Base-by-base conservation (phyloP, 2,329 filamentous ascomycete species). In the Pyrenochaeta sp. region DNA sequence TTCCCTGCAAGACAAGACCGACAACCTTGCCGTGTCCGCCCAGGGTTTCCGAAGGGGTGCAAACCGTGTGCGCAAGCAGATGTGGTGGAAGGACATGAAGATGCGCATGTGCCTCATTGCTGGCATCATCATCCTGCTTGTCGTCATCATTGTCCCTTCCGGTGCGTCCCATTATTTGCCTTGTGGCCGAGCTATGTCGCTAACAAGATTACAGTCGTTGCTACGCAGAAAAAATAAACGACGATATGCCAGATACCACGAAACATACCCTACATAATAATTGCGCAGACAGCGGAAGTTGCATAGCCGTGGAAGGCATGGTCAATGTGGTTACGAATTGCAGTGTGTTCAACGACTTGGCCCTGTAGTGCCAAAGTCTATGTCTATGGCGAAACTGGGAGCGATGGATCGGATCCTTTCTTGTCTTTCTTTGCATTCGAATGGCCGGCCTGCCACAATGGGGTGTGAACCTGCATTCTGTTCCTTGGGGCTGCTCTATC, bases 71-170 rank as follows among this genome's bases (percentile, higher is more conserved):
- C 86, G 94, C 74, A 79, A 79, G 75, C 87, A 96, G 76, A 97
- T 97, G 93, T 97, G 93, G 93, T 97, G 92, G 93, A 97, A 97
- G 83, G 93, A 97, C 71, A 96, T 96, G 90, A 97, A 97, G 85
- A 99, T 99, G 94, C 87, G 94, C 74, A 94, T 96, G 81, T 97
- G 93, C 77, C 80, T 99, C 63, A 88, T 96, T 69, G 81, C 86
- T 47, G 94, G 92, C 67, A 88, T 99, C 74, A 88, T 97, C 72
- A 83, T 97, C 61, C 81, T 99, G 63, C 83, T 99, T 60, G 78
- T 96, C 61, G 84, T 99, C 73, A 97, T 99, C 72, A 94, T 99
- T 68, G 86, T 97, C 61, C 94, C 94, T 58, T 81, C 88, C 61
- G 90, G 93, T 96, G 84, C 69, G 85, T 75, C 21, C 43, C 22